phyloP scores from a whole-genome alignment of 2,329 filamentous ascomycete species.

The Diaporthe batatas region DNA sequence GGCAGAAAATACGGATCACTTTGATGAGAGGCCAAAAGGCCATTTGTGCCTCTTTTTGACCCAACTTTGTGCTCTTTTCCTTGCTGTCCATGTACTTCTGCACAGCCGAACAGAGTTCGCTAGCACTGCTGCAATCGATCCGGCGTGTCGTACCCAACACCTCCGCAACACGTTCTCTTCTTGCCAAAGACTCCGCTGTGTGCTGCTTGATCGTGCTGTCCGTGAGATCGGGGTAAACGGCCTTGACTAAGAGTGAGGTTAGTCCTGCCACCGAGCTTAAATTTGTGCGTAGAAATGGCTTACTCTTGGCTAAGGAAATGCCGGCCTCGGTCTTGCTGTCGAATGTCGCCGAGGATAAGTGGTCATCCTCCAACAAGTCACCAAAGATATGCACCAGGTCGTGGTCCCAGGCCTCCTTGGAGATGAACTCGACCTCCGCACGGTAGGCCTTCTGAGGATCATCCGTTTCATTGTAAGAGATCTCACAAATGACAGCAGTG shows the following conservation, averaged over 20 bases:
- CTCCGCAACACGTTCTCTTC: constrained; percentile 21
- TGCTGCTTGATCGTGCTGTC: constrained; percentile 55
- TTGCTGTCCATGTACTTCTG: constrained; percentile 68
- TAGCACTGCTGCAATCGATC: background rate
- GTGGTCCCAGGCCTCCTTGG: constrained; percentile 62
- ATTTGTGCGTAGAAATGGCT: no score
- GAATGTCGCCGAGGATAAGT: constrained; percentile 5
- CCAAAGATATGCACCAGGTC: constrained; percentile 62
- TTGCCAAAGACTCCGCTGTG: background rate
- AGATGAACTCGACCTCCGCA: constrained; percentile 71
- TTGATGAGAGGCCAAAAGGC: constrained; percentile 66
- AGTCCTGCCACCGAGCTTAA: no score
- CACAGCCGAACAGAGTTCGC: constrained; percentile 48
- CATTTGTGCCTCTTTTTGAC: constrained; percentile 41
- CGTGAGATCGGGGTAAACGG: constrained; percentile 40
- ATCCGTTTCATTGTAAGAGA: constrained; percentile 65
- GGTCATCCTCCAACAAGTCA: constrained; percentile 58
- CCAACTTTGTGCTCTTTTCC: constrained; percentile 51
- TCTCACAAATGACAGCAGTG: constrained; percentile 72
- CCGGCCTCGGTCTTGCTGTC: constrained; percentile 51
- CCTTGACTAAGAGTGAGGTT: no score
- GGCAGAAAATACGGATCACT: constrained; percentile 53
- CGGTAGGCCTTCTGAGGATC: constrained; percentile 57
- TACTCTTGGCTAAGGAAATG: constrained; percentile 64
- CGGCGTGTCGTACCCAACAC: constrained; percentile 15